These are phyloP conservation scores for Fraxinus paxiana DNA, from an alignment of 305 asterid species.

Conservation along the genomic window DNA sequence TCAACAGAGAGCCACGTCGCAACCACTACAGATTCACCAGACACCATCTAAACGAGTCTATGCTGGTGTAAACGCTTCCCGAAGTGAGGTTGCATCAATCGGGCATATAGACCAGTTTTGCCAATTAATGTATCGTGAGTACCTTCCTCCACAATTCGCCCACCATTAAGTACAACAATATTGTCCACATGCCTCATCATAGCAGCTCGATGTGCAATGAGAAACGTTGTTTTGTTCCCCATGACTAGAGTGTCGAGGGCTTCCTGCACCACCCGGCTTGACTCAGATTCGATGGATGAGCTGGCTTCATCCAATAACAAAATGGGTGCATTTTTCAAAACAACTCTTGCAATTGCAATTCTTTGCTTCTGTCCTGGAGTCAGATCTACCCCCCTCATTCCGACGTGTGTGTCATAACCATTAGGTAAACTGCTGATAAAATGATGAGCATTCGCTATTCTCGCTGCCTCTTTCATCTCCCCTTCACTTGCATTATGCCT, in stretches of 20 bases:
- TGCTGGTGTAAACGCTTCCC: slow-evolving; percentile 88
- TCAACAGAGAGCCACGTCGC: slow-evolving; percentile 9
- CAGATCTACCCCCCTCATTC: slow-evolving; percentile 99
- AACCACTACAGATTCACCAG: slow-evolving; percentile 14
- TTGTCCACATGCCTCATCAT: slow-evolving; percentile 99
- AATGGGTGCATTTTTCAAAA: slow-evolving; percentile 89
- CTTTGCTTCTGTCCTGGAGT: slow-evolving; percentile 98
- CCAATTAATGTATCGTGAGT: slow-evolving; percentile 66
- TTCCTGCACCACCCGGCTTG: slow-evolving; percentile 92
- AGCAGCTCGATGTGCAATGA: slow-evolving; percentile 95
- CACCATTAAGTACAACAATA: slow-evolving; percentile 96
- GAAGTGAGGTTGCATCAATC: slow-evolving; percentile 96
- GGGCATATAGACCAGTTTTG: slow-evolving; percentile 84
- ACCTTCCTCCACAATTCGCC: slow-evolving; percentile 94
- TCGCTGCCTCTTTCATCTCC: slow-evolving; percentile 97
- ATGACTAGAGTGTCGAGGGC: slow-evolving; percentile 89
- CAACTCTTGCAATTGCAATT: slow-evolving; percentile 88
- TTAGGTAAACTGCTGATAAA: slow-evolving; percentile 97
- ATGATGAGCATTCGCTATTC: slow-evolving; percentile 98
- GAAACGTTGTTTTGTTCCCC: slow-evolving; percentile 94
- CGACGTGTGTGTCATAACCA: slow-evolving; percentile 95
- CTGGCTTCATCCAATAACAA: slow-evolving; percentile 93
- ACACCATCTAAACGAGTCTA: slow-evolving; percentile 60
- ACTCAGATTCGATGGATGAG: slow-evolving; percentile 91
- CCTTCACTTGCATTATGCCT: slow-evolving; percentile 99